Evolutionary conservation across 371 early-diverging fungal species (phyloP), one percentile per base, ranked within the genome.

Genomic region (Mucor saturninus): DNA sequence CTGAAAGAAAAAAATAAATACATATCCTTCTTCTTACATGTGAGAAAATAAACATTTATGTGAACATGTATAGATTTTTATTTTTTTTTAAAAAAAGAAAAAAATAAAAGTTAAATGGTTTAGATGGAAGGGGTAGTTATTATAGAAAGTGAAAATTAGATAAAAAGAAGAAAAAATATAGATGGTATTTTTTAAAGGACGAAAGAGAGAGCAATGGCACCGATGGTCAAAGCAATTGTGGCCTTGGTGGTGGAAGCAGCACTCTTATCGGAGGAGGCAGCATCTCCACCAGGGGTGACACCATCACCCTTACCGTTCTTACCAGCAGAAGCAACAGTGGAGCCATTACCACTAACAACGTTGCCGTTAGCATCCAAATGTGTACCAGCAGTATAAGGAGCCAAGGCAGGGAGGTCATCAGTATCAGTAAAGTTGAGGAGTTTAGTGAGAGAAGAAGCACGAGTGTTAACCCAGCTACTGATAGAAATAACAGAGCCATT

Each of bases 331-430:
- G 59, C 54, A 46, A 51, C 54, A 5, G 61, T 46, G 2, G 50
- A 32, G 35, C 69, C 64, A 54, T 61, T 59, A 14, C 5, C 6
- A 3, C 32, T 57, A 1, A 56, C 70, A 9, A 68, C 65, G 38
- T 74, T 62, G 26, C 73, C 75, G 30, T 63, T 66, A 9, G 66
- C 61, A 56, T 72, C 66, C 65, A 74, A 56, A 39, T 59, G 57
- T 15, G 65, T 58, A 35, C 77, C 77, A 30, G 61, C 70, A 3
- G 57, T 67, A 45, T 77, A 77, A 15, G 74, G 60, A 30, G 72
- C 67, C 11, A 80, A 54, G 10, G 77, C 59, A 49, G 74, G 69
- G 10, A 80, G 61, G 63, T 80, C 80, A 59, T 80, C 80, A 3
- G 51, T 62, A 56, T 75, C 76, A 21, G 32, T 51, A 45, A 80